A percentile compares a stretch with the other conserved stretches of the same genome.
These are phyloP conservation scores for Phytophthora hibernalis DNA, from an alignment of 352 stramenopile genomes.

Conservation along the genomic window DNA sequence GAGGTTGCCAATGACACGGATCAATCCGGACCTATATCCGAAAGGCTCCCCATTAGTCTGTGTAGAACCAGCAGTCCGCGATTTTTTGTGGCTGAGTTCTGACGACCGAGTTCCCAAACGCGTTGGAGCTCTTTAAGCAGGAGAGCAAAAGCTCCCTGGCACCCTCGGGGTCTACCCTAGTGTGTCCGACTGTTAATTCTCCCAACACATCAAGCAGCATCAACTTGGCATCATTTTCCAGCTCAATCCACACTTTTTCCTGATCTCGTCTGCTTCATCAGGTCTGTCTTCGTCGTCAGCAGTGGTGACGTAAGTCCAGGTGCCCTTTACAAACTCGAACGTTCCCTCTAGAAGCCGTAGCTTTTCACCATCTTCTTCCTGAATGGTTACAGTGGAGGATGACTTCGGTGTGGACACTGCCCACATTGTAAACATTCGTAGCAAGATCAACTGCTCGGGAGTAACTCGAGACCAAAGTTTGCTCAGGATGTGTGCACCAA, in stretches of 20 bases:
- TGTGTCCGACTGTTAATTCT: constrained; percentile 50
- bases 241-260: constrained; percentile 77
- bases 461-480: constrained; percentile 83
- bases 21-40: constrained; percentile 78
- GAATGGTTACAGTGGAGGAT: background rate
- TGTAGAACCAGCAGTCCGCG: constrained; percentile 11
- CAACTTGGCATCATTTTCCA: constrained; percentile 82
- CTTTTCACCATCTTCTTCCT: constrained; percentile 12
- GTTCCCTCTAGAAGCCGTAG: constrained; percentile 24
- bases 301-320: constrained; percentile 59
- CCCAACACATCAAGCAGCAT: constrained; percentile 77
- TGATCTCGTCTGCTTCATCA: constrained; percentile 62
- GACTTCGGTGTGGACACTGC: constrained; percentile 28
- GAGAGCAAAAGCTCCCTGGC: constrained; percentile 43
- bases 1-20: constrained; percentile 86
- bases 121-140: constrained; percentile 68
- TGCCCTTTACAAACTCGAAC: constrained; percentile 68
- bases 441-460: constrained; percentile 79
- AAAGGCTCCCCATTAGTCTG: constrained; percentile 46
- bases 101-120: constrained; percentile 57
- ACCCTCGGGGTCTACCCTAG: constrained; percentile 10
- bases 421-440: constrained; percentile 82
- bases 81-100: constrained; percentile 23
- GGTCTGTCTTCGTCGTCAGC: constrained; percentile 58
- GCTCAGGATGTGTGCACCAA: constrained; percentile 79